Percentiles rank a stretch among this genome's conserved stretches.
phyloP scores from a whole-genome alignment of 1,139 yeast species.

The Geotrichum klebahnii region DNA sequence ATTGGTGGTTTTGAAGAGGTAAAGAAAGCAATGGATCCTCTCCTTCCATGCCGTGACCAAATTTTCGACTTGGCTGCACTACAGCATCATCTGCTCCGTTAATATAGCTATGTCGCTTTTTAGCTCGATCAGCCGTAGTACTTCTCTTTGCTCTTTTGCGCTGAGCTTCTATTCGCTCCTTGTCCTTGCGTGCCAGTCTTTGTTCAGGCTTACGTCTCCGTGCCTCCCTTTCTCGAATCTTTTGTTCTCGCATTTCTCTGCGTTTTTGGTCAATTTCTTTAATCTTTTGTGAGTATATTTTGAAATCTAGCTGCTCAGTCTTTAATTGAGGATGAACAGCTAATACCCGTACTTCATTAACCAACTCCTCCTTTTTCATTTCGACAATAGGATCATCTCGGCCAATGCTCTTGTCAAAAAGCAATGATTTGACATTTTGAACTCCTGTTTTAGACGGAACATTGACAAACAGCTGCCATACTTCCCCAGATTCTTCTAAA shows the following conservation, averaged over 20 bases:
- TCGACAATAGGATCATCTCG: conserved; percentile 23
- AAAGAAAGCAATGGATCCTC: conserved; percentile 17
- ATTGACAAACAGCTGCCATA: conserved; percentile 27
- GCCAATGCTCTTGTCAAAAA: conserved; percentile 26
- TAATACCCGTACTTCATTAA: conserved; percentile 5
- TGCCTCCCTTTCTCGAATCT: conserved; percentile 3
- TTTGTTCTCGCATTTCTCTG: conserved; percentile 1
- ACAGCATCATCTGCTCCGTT: not conserved
- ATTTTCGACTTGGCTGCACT: not conserved
- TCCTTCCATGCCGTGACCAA: not conserved
- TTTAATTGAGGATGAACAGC: not conserved
- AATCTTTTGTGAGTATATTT: conserved; percentile 14
- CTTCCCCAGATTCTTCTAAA: conserved; percentile 30
- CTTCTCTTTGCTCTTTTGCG: not conserved
- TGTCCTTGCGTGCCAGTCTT: conserved; percentile 15
- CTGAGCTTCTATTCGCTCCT: conserved; percentile 10
- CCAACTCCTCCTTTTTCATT: conserved; percentile 9
- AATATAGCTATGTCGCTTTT: not conserved
- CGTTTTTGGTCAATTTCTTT: conserved; percentile 8
- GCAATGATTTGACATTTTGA: conserved; percentile 24
- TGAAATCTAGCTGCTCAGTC: conserved; percentile 15
- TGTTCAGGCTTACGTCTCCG: conserved; percentile 5
- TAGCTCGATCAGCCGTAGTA: not conserved
- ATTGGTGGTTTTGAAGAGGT: conserved; percentile 9
- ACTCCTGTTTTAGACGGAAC: conserved; percentile 25